Evolutionary conservation across 352 stramenopile genomes (phyloP).

Genomic region (Pythium volutum): DNA sequence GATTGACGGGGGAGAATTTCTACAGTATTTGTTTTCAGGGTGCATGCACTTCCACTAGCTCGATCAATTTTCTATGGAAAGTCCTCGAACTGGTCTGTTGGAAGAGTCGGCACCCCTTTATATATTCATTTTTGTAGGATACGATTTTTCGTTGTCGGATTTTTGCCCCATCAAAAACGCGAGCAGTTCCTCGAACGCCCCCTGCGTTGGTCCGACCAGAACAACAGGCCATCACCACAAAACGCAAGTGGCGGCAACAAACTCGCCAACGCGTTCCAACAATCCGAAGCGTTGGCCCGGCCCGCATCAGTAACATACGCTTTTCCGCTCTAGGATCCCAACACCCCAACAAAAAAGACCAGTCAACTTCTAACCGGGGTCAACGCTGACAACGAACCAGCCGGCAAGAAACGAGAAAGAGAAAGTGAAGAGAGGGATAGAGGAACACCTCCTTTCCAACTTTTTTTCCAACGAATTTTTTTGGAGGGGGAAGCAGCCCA

Average conservation of each 20-base stretch:
- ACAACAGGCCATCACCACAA: not conserved
- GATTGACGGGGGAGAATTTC: not conserved
- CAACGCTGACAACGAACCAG: no score
- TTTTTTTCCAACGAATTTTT: no score
- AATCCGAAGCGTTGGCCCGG: no score
- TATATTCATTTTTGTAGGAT: conserved; percentile 6
- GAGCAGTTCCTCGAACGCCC: not conserved
- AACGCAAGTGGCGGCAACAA: not conserved
- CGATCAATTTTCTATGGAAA: not conserved
- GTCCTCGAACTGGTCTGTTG: conserved; percentile 1
- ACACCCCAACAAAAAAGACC: not conserved
- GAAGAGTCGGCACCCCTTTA: conserved; percentile 1
- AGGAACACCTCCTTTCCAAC: no score
- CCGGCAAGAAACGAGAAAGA: no score
- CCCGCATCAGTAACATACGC: no score
- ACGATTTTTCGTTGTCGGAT: not conserved
- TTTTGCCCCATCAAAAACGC: conserved; percentile 7
- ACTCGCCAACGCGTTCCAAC: not conserved
- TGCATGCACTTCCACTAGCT: not conserved
- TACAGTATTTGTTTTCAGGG: not conserved
- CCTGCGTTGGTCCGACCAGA: not conserved
- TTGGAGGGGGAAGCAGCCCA: no score
- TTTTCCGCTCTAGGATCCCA: not conserved
- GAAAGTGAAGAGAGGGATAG: no score
- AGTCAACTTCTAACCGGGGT: not conserved